Base-by-base conservation (phyloP, 257 asterid species). In the Salvia hispanica region DNA sequence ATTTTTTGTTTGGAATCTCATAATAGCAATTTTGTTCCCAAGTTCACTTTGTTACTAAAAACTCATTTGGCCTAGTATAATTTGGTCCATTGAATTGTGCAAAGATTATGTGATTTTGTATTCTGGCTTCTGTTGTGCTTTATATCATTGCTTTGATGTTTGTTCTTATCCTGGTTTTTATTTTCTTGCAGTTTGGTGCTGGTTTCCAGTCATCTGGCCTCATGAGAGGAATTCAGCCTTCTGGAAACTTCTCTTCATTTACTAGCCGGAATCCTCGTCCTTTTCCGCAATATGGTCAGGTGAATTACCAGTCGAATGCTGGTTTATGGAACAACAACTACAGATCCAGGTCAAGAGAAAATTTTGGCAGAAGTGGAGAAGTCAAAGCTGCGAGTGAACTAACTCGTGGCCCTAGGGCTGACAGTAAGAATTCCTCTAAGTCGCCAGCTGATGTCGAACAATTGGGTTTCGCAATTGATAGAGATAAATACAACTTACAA, bases 391-490 rank as follows among this genome's bases (percentile, higher is more conserved):
- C 69, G 6, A 62, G 69, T 4, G 96, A 92, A 80, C 53, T 92
- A 37, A 88, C 90, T 54, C 87, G 98, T 64, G 98, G 98, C 64
- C 98, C 98, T 50, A 84, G 98, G 66, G 88, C 83, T 15, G 78
- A 76, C 42, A 61, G 33, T 16, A 75, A 69, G 74, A 79, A 50
- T 64, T 64, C 79, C 16, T 7, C 71, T 4, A 79, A 78, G 46
- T 63, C 28, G 51, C 59, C 74, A 31, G 68, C 80, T 33, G 95
- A 86, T 66, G 79, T 51, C 62, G 90, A 80, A 55, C 81, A 75
- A 42, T 63, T 66, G 9, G 78, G 28, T 46, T 63, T 71, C 60
- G 62, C 74, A 14, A 12, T 79, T 80, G 80, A 67, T 36, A 82
- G 76, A 79, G 83, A 80, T 51, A 74, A 79, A 51, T 86, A 79